Conservation (phyloP, 805 yeast species). For the Kodamaea kakaduensis region DNA sequence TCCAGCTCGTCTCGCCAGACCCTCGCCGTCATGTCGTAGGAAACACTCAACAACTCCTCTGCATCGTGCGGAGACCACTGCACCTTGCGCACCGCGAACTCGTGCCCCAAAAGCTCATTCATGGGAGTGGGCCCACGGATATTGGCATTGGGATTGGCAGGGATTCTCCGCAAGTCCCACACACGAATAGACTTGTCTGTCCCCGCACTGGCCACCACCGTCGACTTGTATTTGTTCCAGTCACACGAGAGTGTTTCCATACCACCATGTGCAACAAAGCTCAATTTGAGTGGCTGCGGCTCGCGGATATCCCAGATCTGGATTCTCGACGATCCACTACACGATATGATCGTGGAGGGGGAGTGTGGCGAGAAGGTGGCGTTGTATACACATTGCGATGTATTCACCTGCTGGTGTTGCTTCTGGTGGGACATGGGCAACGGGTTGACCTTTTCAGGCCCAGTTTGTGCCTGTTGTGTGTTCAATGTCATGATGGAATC, state of each 20-base stretch:
- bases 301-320: slow-evolving; percentile 81
- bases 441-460: slow-evolving; percentile 16
- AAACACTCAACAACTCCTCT: slow-evolving; percentile 64
- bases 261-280: slow-evolving; percentile 71
- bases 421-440: slow-evolving; percentile 31
- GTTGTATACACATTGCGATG: slow-evolving; percentile 67
- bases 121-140: slow-evolving; percentile 60
- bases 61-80: slow-evolving; percentile 88
- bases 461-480: slow-evolving; percentile 2
- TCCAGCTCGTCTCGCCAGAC: slow-evolving; percentile 78
- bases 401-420: slow-evolving; percentile 30
- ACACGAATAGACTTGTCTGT: slow-evolving; percentile 79
- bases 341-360: slow-evolving; percentile 62
- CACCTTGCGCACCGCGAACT: slow-evolving; percentile 78
- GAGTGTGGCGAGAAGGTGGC: slow-evolving; percentile 84
- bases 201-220: slow-evolving; percentile 83
- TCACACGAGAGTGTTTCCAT: slow-evolving; percentile 78
- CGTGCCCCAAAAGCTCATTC: slow-evolving; percentile 82
- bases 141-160: slow-evolving; percentile 30
- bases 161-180: slow-evolving; percentile 84
- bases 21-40: slow-evolving; percentile 90
- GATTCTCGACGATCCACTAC: slow-evolving; percentile 68
- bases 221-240: slow-evolving; percentile 84
- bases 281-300: slow-evolving; percentile 56
- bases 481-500: slow-evolving; percentile 54